Evolutionary conservation across 495 filamentous ascomycete genomes (phyloP), one percentile per base, ranked within the genome.

Genomic region (Aspergillus panamensis): DNA sequence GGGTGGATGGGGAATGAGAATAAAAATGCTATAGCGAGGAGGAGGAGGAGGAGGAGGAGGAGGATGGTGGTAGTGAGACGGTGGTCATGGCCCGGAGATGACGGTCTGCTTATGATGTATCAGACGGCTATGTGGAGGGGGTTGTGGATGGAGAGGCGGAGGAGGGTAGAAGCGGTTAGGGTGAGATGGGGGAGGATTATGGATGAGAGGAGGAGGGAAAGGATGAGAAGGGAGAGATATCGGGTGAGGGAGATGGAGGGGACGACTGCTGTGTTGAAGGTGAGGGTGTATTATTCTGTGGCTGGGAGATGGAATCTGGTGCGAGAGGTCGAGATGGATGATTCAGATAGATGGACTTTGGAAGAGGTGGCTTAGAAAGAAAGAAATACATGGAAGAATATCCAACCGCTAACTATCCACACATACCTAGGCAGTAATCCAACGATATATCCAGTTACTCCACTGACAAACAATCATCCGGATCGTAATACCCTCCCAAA

Each of bases 151-250:
- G 29, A 1, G 10, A 51, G 70, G 12, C 58, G 59, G 45, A 58
- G 54, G 51, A 59, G 57, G 0, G 25, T 69, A 8, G 37, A 51
- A 3, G 61, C 62, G 33, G 62, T 50, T 12, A 48, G 66, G 40
- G 60, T 53, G 1, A 51, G 43, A 29, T 73, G 70, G 70, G 60
- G 57, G 25, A 12, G 51, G 31, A 69, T 73, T 32, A 69, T 68
- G 63, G 60, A 63, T 25, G 68, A 71, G 49, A 25, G 68, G 29
- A 48, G 53, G 12, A 59, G 58, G 42, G 65, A 73, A 48, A 54
- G 70, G 8, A 6, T 43, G 58, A 17, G 64, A 10, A 17, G 54
- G 48, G 37, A 51, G 2, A 66, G 53, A 44, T 44, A 60, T 20
- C 48, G 30, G 21, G 48, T 52, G 8, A 64, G 20, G 35, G 8